phyloP scores from a whole-genome alignment of 441 rosid genomes.

The Croton laevigatus region DNA sequence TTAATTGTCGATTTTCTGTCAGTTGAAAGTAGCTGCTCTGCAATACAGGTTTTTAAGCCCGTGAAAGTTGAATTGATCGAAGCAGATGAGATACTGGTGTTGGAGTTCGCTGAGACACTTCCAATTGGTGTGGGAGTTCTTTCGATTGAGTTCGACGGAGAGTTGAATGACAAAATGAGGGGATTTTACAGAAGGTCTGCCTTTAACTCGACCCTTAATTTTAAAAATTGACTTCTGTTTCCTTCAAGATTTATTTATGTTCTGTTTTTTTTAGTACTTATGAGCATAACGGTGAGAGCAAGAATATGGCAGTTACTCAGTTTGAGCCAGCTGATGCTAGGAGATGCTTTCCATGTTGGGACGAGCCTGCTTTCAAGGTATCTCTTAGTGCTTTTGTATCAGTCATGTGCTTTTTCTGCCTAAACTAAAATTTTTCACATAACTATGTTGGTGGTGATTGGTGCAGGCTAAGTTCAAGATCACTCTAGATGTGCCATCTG shows the following conservation, averaged over 20 bases:
- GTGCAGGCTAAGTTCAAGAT: slow-evolving; percentile 87
- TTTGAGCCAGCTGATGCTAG: slow-evolving; percentile 97
- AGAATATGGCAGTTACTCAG: slow-evolving; percentile 97
- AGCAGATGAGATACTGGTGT: slow-evolving; percentile 72
- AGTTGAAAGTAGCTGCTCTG: neutral
- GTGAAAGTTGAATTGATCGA: slow-evolving; percentile 46
- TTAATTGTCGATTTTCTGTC: neutral
- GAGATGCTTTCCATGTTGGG: slow-evolving; percentile 98
- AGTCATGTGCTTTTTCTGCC: neutral
- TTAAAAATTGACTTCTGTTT: neutral
- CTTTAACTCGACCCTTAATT: neutral
- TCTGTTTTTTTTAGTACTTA: slow-evolving; percentile 42
- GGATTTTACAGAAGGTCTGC: slow-evolving; percentile 86
- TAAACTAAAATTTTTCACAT: neutral
- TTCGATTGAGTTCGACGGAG: slow-evolving; percentile 55
- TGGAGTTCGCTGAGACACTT: slow-evolving; percentile 62
- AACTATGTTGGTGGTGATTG: slow-evolving; percentile 15
- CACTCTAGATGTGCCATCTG: slow-evolving; percentile 77
- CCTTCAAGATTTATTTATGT: neutral
- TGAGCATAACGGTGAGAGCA: slow-evolving; percentile 78
- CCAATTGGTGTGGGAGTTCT: slow-evolving; percentile 67
- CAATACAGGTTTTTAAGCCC: slow-evolving; percentile 53
- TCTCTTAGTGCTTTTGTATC: neutral
- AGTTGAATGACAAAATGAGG: slow-evolving; percentile 77
- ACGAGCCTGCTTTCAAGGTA: slow-evolving; percentile 98